Evolutionary conservation across 257 asterid genomes (phyloP).

Genomic region (Solanum ossicruentum): DNA sequence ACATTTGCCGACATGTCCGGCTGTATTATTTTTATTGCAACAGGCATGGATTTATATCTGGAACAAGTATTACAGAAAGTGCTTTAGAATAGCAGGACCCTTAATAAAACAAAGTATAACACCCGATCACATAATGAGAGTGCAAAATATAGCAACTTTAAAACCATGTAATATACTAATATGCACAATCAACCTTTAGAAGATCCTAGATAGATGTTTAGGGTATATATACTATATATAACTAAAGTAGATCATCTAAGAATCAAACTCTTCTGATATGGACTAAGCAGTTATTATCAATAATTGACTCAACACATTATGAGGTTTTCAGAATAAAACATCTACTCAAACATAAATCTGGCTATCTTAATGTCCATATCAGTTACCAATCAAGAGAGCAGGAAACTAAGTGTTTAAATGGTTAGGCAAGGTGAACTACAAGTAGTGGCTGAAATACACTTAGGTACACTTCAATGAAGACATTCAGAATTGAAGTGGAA

Average conservation of each 20-base stretch:
- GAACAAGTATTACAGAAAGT: neutral
- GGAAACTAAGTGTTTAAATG: neutral
- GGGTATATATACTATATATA: neutral
- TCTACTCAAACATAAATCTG: neutral
- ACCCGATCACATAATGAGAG: neutral
- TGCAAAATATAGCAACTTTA: neutral
- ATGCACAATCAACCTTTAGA: neutral
- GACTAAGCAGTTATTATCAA: neutral
- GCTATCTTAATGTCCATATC: neutral
- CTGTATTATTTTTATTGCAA: slow-evolving; percentile 46
- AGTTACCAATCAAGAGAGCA: neutral
- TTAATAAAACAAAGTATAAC: neutral
- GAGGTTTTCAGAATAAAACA: neutral
- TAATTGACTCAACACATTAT: neutral
- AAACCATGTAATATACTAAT: neutral
- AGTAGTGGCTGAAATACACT: neutral
- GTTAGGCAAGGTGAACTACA: neutral
- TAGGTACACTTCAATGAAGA: neutral
- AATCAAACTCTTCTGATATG: neutral
- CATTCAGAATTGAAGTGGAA: neutral
- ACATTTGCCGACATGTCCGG: slow-evolving; percentile 22
- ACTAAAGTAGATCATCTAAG: neutral
- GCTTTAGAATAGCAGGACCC: neutral
- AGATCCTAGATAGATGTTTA: neutral
- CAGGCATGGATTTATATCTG: slow-evolving; percentile 38